phyloP scores from a whole-genome alignment of 495 filamentous ascomycete species.

The Letharia lupina region DNA sequence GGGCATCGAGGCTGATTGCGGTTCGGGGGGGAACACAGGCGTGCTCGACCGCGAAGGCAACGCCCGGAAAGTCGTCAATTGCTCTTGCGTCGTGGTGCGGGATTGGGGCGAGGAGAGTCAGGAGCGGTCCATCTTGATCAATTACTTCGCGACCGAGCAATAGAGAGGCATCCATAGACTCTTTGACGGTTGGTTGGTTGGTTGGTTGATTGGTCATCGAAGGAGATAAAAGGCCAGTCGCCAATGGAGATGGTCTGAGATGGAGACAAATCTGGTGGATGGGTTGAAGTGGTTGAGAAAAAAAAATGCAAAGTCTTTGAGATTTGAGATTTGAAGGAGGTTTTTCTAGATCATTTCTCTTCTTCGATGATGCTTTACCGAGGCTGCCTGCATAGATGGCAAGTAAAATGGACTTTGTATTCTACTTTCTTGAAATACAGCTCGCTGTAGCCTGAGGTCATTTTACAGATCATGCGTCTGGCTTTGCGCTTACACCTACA shows the following conservation, averaged over 20 bases:
- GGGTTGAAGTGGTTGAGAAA: background rate
- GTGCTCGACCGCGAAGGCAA: conserved; percentile 98
- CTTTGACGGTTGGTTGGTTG: background rate
- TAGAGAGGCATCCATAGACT: conserved; percentile 28
- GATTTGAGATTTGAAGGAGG: background rate
- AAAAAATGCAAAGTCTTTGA: background rate
- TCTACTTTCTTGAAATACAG: background rate
- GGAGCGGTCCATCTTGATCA: conserved; percentile 93
- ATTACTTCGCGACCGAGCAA: conserved; percentile 96
- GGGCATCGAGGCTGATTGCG: background rate
- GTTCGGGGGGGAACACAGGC: conserved; percentile 43
- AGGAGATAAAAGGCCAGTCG: background rate
- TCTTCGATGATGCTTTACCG: background rate
- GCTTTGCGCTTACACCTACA: background rate
- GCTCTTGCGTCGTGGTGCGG: conserved; percentile 97
- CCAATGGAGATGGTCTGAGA: too few species aligned
- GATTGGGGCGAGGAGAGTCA: conserved; percentile 99
- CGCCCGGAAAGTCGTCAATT: conserved; percentile 99
- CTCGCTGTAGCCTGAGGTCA: background rate
- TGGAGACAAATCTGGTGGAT: background rate
- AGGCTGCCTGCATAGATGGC: conserved; percentile 2
- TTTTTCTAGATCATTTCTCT: background rate
- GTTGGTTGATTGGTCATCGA: background rate
- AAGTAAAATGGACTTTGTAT: background rate
- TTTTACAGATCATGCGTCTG: background rate